Conservation (phyloP, 345 rosid genomes). For the Salix dunnii region DNA sequence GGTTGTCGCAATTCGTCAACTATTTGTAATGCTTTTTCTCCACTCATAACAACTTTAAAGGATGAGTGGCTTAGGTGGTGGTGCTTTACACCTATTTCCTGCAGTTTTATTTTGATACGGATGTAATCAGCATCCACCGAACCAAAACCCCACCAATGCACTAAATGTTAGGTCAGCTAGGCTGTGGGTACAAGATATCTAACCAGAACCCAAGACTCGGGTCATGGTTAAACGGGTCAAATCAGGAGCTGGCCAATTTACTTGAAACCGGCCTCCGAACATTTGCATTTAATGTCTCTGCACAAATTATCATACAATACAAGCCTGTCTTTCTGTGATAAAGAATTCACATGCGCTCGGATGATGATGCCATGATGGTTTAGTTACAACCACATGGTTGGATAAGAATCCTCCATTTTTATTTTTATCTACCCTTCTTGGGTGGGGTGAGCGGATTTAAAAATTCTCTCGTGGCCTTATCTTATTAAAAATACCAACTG, state of each 20-base stretch:
- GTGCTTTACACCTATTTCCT: background rate
- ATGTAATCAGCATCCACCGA: background rate
- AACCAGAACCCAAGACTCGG: no score
- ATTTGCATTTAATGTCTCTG: background rate
- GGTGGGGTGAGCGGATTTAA: background rate
- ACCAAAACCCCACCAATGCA: background rate
- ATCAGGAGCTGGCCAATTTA: no score
- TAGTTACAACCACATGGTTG: background rate
- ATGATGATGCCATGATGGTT: background rate
- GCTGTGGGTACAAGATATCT: background rate
- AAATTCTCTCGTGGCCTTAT: background rate
- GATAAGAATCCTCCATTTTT: background rate
- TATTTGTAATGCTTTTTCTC: background rate
- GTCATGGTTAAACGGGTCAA: no score
- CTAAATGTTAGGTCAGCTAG: background rate
- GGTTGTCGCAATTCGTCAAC: constrained; percentile 1
- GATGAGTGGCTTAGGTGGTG: background rate
- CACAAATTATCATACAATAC: background rate
- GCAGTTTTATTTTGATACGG: background rate
- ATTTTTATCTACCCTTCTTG: no score
- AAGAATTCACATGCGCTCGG: background rate
- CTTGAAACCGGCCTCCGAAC: background rate
- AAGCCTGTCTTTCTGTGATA: background rate
- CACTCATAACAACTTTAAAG: background rate
- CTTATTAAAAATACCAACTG: background rate